Evolutionary conservation across 1,139 yeast genomes (phyloP).

Genomic region (Candida sanyaensis): DNA sequence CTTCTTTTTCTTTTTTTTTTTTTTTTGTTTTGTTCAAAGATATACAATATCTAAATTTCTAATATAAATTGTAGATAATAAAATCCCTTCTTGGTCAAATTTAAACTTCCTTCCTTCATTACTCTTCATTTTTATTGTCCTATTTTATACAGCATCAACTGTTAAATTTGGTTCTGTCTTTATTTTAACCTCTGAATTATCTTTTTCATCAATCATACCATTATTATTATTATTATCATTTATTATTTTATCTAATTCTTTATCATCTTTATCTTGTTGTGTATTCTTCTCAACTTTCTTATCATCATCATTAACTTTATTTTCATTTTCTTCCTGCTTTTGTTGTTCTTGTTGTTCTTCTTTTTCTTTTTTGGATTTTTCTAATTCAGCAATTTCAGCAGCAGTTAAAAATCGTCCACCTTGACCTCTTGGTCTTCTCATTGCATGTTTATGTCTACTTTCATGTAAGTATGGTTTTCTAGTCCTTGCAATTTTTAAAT

Average conservation of each 20-base stretch:
- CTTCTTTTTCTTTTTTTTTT: too few species aligned
- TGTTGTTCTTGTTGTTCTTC: constrained; percentile 34
- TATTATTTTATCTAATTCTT: background rate
- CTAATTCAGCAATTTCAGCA: constrained; percentile 91
- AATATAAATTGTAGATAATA: too few species aligned
- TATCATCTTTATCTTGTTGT: background rate
- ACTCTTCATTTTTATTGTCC: background rate
- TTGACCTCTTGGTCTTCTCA: constrained; percentile 98
- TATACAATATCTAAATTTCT: too few species aligned
- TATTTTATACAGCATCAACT: background rate
- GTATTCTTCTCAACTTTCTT: background rate
- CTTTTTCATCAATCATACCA: background rate
- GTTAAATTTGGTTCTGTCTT: background rate
- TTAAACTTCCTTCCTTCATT: too few species aligned
- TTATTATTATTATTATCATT: too few species aligned
- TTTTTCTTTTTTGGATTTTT: constrained; percentile 54
- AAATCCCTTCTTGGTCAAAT: too few species aligned
- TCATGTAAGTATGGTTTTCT: constrained; percentile 95
- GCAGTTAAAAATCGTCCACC: constrained; percentile 97
- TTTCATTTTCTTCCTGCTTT: constrained; percentile 1
- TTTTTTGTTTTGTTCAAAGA: too few species aligned
- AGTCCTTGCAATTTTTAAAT: constrained; percentile 82
- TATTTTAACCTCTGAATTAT: background rate
- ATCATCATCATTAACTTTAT: background rate
- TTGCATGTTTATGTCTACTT: constrained; percentile 97